Evolutionary conservation across 768 basidiomycete genomes (phyloP).

Genomic region (Boletus fagicola): DNA sequence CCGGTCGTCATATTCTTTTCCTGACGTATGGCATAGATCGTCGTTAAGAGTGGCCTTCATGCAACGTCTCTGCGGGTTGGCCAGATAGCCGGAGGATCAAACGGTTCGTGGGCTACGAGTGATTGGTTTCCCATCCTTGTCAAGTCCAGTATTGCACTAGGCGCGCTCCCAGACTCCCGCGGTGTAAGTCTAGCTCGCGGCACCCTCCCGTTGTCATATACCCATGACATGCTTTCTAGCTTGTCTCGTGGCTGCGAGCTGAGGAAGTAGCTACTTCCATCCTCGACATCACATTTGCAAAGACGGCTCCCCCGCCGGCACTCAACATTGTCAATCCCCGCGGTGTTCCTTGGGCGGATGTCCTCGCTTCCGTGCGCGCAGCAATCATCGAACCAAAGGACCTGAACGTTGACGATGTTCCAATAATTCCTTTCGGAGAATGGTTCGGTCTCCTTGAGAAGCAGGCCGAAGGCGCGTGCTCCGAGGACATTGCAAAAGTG

Average conservation of each 20-base stretch:
- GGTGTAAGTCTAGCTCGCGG: constrained; percentile 20
- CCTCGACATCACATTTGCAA: constrained; percentile 33
- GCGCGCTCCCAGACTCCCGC: constrained; percentile 32
- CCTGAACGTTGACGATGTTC: constrained; percentile 10
- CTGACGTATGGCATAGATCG: constrained; percentile 17
- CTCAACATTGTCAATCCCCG: constrained; percentile 40
- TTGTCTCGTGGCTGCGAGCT: constrained; percentile 38
- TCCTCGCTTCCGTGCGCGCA: constrained; percentile 27
- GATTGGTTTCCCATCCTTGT: constrained; percentile 39
- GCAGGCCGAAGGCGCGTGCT: constrained; percentile 16
- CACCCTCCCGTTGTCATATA: too few species aligned
- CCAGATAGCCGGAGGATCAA: constrained; percentile 34
- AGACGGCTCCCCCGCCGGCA: constrained; percentile 18
- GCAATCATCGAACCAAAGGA: constrained; percentile 14
- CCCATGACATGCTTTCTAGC: constrained; percentile 14
- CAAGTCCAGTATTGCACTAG: constrained; percentile 26
- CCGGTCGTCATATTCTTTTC: constrained; percentile 2
- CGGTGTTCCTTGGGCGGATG: constrained; percentile 29
- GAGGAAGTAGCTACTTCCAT: constrained; percentile 35
- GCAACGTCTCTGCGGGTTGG: constrained; percentile 33
- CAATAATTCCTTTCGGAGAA: constrained; percentile 26
- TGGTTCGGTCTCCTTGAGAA: constrained; percentile 33
- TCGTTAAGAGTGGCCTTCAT: constrained; percentile 26
- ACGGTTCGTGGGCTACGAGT: constrained; percentile 34
- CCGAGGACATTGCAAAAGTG: constrained; percentile 2